phyloP scores from a whole-genome alignment of 371 early-diverging fungal species.

The Rhizopus delemar region DNA sequence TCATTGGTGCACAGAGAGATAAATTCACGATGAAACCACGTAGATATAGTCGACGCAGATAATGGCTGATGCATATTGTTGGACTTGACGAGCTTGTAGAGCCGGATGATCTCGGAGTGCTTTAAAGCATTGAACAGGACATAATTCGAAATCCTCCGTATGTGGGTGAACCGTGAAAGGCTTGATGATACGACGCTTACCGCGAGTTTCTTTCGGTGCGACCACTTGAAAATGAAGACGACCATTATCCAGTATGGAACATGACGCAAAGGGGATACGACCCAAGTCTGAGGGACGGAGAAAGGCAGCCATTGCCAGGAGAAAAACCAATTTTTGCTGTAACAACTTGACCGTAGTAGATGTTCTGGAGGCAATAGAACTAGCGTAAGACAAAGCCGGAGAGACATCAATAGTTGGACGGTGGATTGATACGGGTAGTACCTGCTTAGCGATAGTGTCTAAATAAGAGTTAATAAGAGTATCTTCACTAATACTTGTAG shows the following conservation, averaged over 20 bases:
- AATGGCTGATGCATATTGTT: neutral
- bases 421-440: too few relatives aligned
- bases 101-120: neutral
- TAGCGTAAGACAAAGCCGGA: too few relatives aligned
- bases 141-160: neutral
- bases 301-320: neutral
- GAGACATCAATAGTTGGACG: too few relatives aligned
- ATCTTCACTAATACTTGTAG: too few relatives aligned
- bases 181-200: constrained; percentile 1
- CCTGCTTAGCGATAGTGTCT: too few relatives aligned
- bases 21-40: neutral
- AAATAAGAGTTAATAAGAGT: too few relatives aligned
- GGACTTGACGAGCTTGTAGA: too few relatives aligned
- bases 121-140: neutral
- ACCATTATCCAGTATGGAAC: neutral
- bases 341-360: too few relatives aligned
- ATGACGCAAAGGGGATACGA: neutral
- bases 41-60: neutral
- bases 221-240: neutral
- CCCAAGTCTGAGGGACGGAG: constrained; percentile 1
- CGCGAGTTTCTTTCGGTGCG: constrained; percentile 3
- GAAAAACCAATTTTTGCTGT: neutral
- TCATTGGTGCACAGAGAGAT: neutral
- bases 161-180: neutral
- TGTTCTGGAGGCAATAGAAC: too few relatives aligned